These are phyloP conservation scores for Podila horticola DNA, from an alignment of 192 early-diverging fungal species.

Conservation along the genomic window DNA sequence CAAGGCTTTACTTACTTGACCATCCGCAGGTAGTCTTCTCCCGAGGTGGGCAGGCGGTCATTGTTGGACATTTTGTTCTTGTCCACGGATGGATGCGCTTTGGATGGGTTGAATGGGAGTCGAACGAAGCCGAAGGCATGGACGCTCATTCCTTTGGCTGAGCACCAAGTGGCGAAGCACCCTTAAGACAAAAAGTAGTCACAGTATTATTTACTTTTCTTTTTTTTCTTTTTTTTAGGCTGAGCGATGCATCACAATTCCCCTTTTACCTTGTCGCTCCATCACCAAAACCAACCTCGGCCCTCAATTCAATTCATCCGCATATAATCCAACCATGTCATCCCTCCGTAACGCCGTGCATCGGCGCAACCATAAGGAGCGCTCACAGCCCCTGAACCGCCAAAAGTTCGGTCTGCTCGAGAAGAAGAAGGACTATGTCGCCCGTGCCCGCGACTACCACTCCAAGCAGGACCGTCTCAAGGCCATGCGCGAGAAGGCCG, in stretches of 20 bases:
- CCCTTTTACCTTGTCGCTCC: not conserved
- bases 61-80: conserved; percentile 5
- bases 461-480: conserved; percentile 88
- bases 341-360: conserved; percentile 87
- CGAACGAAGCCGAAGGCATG: not conserved
- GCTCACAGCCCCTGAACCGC: conserved; percentile 73
- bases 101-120: not conserved
- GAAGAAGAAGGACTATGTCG: conserved; percentile 98
- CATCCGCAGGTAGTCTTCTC: conserved; percentile 47
- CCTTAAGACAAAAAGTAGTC: not conserved
- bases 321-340: conserved; percentile 52
- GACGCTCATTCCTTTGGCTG: no score
- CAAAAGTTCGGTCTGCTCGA: conserved; percentile 86
- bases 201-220: not conserved
- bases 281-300: not conserved
- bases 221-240: not conserved
- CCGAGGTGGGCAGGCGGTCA: conserved; percentile 36
- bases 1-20: conserved; percentile 10
- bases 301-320: not conserved
- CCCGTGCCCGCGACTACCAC: conserved; percentile 92
- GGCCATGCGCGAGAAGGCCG: conserved; percentile 87
- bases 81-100: not conserved
- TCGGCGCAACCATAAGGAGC: conserved; percentile 90
- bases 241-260: not conserved
- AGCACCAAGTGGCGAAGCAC: not conserved